Conservation (phyloP, 176 grass and related monocot genomes). For the Alloteropsis semialata region DNA sequence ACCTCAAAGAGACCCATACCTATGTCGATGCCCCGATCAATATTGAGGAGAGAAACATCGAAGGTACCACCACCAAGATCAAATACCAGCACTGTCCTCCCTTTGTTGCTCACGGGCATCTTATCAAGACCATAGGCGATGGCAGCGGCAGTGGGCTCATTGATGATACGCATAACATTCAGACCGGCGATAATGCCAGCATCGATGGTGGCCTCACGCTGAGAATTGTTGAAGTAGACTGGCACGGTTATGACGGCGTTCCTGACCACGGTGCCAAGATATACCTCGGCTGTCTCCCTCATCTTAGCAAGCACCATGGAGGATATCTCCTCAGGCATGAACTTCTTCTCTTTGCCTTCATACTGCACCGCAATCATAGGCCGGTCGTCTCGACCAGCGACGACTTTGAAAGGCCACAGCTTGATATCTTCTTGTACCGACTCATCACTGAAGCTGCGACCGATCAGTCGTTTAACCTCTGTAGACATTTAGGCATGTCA, state of each 20-base stretch:
- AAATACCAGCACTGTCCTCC: constrained; percentile 54
- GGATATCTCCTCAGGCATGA: constrained; percentile 53
- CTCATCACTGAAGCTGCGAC: constrained; percentile 39
- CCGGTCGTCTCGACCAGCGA: constrained; percentile 32
- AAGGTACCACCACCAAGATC: no score
- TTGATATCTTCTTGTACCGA: constrained; percentile 45
- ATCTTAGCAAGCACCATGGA: constrained; percentile 64
- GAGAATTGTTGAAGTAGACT: no score
- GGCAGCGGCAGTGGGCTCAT: constrained; percentile 61
- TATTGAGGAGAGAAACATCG: constrained; percentile 41
- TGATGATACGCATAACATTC: constrained; percentile 55
- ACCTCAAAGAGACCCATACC: background rate
- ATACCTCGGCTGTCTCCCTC: constrained; percentile 46
- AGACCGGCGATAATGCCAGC: no score
- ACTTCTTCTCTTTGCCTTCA: constrained; percentile 44
- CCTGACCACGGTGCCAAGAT: constrained; percentile 24
- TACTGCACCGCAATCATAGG: constrained; percentile 41
- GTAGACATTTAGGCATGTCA: no score
- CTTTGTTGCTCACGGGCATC: background rate
- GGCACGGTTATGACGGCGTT: no score
- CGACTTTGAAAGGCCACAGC: constrained; percentile 59
- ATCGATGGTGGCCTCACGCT: no score
- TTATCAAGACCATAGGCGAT: constrained; percentile 60
- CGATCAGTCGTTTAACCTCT: constrained; percentile 66
- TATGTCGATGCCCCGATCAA: background rate